Evolutionary conservation across 2,329 filamentous ascomycete genomes (phyloP).

Genomic region (Capronia americana): DNA sequence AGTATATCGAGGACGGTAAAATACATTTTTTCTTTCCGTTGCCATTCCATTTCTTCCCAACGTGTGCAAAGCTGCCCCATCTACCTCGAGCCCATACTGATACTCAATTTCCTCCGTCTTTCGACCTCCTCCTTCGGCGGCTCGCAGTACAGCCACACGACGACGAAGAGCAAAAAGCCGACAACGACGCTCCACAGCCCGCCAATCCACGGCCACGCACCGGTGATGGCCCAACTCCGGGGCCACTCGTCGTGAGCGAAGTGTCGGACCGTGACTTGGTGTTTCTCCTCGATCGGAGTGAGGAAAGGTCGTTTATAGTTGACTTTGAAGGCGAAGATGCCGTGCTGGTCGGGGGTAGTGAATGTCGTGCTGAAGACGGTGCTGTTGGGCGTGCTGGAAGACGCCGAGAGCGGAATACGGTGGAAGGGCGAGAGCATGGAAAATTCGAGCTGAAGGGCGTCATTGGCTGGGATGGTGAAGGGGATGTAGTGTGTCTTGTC

Average conservation of each 20-base stretch:
- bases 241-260: slow-evolving; percentile 98
- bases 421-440: slow-evolving; percentile 98
- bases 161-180: slow-evolving; percentile 85
- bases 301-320: slow-evolving; percentile 97
- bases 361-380: slow-evolving; percentile 78
- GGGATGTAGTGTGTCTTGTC: slow-evolving; percentile 74
- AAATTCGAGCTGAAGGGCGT: slow-evolving; percentile 91
- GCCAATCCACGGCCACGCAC: slow-evolving; percentile 92
- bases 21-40: neutral
- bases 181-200: slow-evolving; percentile 83
- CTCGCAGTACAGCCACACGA: slow-evolving; percentile 82
- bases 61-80: neutral
- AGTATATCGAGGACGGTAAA: neutral
- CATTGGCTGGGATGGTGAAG: slow-evolving; percentile 71
- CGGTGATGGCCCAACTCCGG: slow-evolving; percentile 85
- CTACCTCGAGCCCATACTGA: slow-evolving; percentile 24
- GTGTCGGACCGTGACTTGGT: slow-evolving; percentile 91
- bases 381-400: slow-evolving; percentile 66
- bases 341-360: slow-evolving; percentile 91
- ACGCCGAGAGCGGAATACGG: slow-evolving; percentile 73
- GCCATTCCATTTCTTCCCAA: neutral
- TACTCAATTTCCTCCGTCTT: slow-evolving; percentile 32
- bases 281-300: slow-evolving; percentile 89
- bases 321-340: slow-evolving; percentile 97
- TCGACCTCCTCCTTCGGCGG: slow-evolving; percentile 49